phyloP scores from a whole-genome alignment of 805 yeast genomes.

The Kurtzmaniella cleridarum region DNA sequence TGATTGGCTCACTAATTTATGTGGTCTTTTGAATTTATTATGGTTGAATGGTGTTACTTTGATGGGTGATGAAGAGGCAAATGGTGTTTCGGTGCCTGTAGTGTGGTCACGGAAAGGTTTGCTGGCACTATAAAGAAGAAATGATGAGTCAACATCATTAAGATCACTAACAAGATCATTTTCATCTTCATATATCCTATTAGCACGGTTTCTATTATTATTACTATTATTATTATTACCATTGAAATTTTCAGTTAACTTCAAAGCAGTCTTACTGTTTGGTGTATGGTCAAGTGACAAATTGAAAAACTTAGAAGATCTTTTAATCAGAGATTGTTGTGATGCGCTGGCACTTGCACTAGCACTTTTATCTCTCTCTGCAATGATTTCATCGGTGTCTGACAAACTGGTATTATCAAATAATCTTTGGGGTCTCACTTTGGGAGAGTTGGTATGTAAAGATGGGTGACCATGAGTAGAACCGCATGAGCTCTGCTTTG shows the following conservation, averaged over 20 bases:
- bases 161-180: constrained; percentile 19
- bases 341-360: constrained; percentile 7
- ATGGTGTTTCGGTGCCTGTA: constrained; percentile 9
- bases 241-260: not conserved
- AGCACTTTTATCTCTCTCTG: constrained; percentile 5
- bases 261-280: constrained; percentile 2
- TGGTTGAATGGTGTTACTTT: constrained; percentile 7
- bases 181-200: constrained; percentile 10
- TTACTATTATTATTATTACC: not conserved
- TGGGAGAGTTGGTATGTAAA: constrained; percentile 1
- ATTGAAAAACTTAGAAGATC: constrained; percentile 38
- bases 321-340: constrained; percentile 25
- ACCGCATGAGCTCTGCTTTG: too few relatives aligned
- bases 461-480: constrained; percentile 1
- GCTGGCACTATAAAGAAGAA: constrained; percentile 6
- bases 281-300: constrained; percentile 29
- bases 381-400: constrained; percentile 6
- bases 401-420: constrained; percentile 1
- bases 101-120: constrained; percentile 5
- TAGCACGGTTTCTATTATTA: too few relatives aligned
- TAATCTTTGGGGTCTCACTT: not conserved
- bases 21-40: constrained; percentile 40
- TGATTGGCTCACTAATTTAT: constrained; percentile 36
- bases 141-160: constrained; percentile 20
- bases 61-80: constrained; percentile 9